phyloP scores from a whole-genome alignment of 768 basidiomycete species.

The Candolleomyces efflorescens region DNA sequence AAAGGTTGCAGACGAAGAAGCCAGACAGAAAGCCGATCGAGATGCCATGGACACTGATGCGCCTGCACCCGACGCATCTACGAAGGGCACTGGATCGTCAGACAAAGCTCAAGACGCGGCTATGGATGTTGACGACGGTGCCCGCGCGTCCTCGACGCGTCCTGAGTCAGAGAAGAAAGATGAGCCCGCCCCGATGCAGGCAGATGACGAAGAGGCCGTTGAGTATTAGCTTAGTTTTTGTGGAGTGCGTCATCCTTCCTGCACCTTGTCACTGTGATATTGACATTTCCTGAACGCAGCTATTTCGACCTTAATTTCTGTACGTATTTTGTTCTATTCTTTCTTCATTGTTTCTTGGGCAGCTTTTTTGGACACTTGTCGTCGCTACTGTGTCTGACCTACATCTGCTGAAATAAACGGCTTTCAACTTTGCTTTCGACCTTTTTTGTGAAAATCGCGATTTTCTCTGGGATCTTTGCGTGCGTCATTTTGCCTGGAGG shows the following conservation, averaged over 20 bases:
- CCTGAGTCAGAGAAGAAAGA: slow-evolving; percentile 48
- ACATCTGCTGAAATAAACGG: slow-evolving; percentile 1
- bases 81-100: not conserved
- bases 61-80: slow-evolving; percentile 13
- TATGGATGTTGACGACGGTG: slow-evolving; percentile 37
- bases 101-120: not conserved
- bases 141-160: slow-evolving; percentile 28
- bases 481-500: too few species aligned
- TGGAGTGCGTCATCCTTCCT: slow-evolving; percentile 6
- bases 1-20: slow-evolving; percentile 64
- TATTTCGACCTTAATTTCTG: slow-evolving; percentile 16
- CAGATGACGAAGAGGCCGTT: slow-evolving; percentile 77
- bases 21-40: slow-evolving; percentile 39
- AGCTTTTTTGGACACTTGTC: slow-evolving; percentile 13
- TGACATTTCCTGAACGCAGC: not conserved
- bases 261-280: not conserved
- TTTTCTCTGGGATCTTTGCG: too few species aligned
- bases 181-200: slow-evolving; percentile 48
- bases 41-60: slow-evolving; percentile 37
- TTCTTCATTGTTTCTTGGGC: slow-evolving; percentile 15
- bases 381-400: slow-evolving; percentile 11
- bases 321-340: slow-evolving; percentile 26
- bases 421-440: not conserved
- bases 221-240: slow-evolving; percentile 53
- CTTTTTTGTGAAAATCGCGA: not conserved